Base-by-base conservation (phyloP, 345 rosid species). In the Acer yangbiense region DNA sequence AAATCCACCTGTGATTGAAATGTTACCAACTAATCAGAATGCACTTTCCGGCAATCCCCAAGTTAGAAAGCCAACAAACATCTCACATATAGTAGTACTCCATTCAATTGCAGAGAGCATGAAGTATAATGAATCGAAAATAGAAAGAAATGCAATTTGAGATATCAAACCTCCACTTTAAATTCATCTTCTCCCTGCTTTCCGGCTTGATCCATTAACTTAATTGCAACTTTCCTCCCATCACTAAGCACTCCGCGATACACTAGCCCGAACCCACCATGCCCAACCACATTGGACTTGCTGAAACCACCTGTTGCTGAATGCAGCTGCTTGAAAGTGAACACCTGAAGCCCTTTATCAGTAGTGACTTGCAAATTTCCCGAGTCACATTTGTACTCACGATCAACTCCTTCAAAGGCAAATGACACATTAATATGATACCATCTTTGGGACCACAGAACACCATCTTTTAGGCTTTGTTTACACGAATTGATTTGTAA, bases 121-220 rank as follows among this genome's bases (percentile, higher is more conserved):
- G 4, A 43, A 21, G 13, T 43, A 48, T 35, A 52, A 67, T 2
- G 21, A 72, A 46, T 6, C 9, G 0, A 71, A 76, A 17, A 9
- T 18, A 74, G 43, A 25, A 46, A 3, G 39, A 46, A 67, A 62
- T 16, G 2, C 20, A 70, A 41, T 71, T 13, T 71, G 21, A 69
- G 29, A 78, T 25, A 78, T 18, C 69, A 32, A 71, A 95, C 98
- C 98, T 96, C 98, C 85, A 94, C 87, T 83, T 91, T 78, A 75
- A 96, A 94, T 80, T 96, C 99, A 69, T 94, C 97, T 79, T 91
- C 98, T 8, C 97, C 97, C 82, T 96, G 99, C 83, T 89, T 89
- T 74, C 98, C 99, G 0, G 91, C 94, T 79, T 90, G 93, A 83
- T 90, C 92, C 90, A 94, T 89, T 18, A 88, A 83, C 88, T 94